These are phyloP conservation scores for Lolium multiflorum DNA, from an alignment of 176 grass and related monocot genomes.

Conservation along the genomic window DNA sequence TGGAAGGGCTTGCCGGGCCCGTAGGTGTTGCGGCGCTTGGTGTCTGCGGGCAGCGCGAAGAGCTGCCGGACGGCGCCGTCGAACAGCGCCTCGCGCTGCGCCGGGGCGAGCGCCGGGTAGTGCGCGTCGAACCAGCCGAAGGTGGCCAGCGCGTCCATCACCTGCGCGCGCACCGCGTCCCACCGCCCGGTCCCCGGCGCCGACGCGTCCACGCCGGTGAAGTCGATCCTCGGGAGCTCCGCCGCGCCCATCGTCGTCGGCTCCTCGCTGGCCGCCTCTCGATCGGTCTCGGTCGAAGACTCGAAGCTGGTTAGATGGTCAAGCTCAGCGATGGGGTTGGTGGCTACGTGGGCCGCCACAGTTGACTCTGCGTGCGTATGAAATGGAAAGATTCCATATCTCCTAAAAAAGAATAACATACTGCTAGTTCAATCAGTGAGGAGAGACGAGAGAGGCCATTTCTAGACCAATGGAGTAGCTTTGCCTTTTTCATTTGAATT, in stretches of 20 bases:
- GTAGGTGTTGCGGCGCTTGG: slow-evolving; percentile 64
- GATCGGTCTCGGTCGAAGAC: background rate
- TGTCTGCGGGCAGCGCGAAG: slow-evolving; percentile 57
- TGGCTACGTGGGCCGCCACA: background rate
- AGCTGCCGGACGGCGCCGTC: slow-evolving; percentile 53
- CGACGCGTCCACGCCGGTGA: slow-evolving; percentile 25
- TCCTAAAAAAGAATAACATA: background rate
- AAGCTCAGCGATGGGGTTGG: background rate
- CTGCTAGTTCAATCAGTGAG: too few relatives aligned
- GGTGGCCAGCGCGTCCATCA: slow-evolving; percentile 54
- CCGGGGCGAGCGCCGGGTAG: slow-evolving; percentile 47
- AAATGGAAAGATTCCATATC: background rate
- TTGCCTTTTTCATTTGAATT: too few relatives aligned
- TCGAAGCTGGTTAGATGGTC: background rate
- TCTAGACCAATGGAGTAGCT: too few relatives aligned
- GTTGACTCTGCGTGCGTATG: background rate
- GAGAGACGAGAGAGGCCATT: too few relatives aligned
- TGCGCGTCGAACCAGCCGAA: slow-evolving; percentile 64
- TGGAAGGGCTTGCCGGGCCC: slow-evolving; percentile 59
- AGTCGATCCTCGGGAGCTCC: slow-evolving; percentile 35
- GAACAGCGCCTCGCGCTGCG: slow-evolving; percentile 52
- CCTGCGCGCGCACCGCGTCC: slow-evolving; percentile 26
- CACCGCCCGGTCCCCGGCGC: slow-evolving; percentile 3
- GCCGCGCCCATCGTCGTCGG: background rate
- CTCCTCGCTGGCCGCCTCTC: background rate